These are phyloP conservation scores for Fusarium hainanense DNA, from an alignment of 2,329 filamentous ascomycete genomes.

Conservation along the genomic window DNA sequence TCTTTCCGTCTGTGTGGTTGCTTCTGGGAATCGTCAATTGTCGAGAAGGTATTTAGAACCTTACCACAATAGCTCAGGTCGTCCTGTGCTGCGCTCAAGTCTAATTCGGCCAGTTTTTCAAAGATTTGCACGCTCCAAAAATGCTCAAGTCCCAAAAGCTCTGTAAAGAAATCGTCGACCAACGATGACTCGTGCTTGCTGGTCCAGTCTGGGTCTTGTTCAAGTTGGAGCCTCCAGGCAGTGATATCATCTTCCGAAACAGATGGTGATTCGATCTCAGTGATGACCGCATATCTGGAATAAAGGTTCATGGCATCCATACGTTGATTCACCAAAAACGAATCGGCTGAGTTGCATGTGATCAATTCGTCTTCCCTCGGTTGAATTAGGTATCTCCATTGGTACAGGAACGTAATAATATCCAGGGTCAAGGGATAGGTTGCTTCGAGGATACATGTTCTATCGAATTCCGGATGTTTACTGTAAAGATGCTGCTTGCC, in stretches of 20 bases:
- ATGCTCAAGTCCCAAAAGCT: neutral
- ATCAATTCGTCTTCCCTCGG: neutral
- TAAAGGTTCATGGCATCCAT: neutral
- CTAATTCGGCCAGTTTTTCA: neutral
- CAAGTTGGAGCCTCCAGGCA: conserved; percentile 6
- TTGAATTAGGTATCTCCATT: conserved; percentile 10
- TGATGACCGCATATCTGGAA: neutral
- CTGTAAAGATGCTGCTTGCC: neutral
- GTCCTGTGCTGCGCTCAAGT: neutral
- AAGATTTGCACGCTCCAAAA: neutral
- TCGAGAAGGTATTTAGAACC: neutral
- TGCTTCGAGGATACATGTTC: neutral
- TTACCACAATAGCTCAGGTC: neutral
- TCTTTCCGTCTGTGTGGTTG: neutral
- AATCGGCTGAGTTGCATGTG: neutral
- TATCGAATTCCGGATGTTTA: conserved; percentile 5
- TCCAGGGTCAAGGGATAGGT: neutral
- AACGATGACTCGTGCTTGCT: conserved; percentile 1
- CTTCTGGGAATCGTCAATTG: neutral
- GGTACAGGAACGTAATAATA: conserved; percentile 9
- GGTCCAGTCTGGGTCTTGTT: conserved; percentile 2
- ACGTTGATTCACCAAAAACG: neutral
- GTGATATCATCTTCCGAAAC: neutral
- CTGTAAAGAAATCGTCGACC: neutral
- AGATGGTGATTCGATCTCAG: neutral